phyloP scores from a whole-genome alignment of 1,284 basidiomycete species.

The Rhizoctonia solani region DNA sequence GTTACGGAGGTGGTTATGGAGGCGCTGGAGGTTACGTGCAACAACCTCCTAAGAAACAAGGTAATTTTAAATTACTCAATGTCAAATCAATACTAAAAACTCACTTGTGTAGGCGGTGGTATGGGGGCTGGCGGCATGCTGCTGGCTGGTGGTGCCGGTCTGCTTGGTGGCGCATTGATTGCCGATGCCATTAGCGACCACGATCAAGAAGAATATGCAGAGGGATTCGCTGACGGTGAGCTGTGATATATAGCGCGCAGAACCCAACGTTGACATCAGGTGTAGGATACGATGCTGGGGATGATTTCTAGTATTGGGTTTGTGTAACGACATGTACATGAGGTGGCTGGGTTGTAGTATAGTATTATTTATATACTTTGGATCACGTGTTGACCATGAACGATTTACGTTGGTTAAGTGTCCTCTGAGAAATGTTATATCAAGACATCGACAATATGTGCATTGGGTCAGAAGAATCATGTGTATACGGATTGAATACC shows the following conservation, averaged over 20 bases:
- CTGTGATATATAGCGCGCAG: no score
- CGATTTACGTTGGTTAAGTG: neutral
- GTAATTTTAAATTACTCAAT: conserved; percentile 50
- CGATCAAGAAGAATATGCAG: conserved; percentile 47
- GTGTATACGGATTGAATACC: no score
- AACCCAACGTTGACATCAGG: no score
- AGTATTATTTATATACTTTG: neutral
- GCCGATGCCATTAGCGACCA: conserved; percentile 56
- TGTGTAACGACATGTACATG: neutral
- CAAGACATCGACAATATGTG: no score
- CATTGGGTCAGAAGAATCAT: no score
- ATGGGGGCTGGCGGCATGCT: conserved; percentile 38
- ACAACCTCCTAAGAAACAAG: conserved; percentile 51
- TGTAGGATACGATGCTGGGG: conserved; percentile 18
- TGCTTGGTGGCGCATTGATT: conserved; percentile 61
- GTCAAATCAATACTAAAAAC: conserved; percentile 49
- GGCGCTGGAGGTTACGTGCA: conserved; percentile 42
- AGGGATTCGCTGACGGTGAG: conserved; percentile 41
- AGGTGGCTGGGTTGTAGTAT: no score
- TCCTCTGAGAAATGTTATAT: neutral
- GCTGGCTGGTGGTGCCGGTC: conserved; percentile 57
- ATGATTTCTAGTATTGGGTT: no score
- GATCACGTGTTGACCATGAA: neutral
- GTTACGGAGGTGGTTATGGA: conserved; percentile 45
- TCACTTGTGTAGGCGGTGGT: conserved; percentile 6